Conservation (phyloP, 495 filamentous ascomycete genomes). For the Penicillium paxilli region DNA sequence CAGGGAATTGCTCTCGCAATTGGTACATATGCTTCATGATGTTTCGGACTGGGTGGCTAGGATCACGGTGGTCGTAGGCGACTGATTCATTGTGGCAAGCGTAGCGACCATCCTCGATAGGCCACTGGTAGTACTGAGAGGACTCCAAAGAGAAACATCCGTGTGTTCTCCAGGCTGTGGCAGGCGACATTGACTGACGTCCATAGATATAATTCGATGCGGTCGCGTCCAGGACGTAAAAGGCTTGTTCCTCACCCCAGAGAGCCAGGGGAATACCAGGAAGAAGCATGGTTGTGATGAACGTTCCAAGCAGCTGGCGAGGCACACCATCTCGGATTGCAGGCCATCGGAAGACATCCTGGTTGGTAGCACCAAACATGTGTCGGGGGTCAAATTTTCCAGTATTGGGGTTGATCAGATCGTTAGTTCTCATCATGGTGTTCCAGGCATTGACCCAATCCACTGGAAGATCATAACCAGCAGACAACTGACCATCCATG, state of each 20-base stretch:
- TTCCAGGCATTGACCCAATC: constrained; percentile 63
- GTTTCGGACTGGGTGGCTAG: constrained; percentile 64
- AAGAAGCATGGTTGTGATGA: constrained; percentile 62
- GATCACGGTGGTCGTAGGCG: constrained; percentile 67
- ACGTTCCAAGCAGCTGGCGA: constrained; percentile 59
- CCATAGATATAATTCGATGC: constrained; percentile 72
- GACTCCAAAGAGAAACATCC: constrained; percentile 62
- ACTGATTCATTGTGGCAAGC: constrained; percentile 60
- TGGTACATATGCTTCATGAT: constrained; percentile 67
- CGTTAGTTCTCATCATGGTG: constrained; percentile 59
- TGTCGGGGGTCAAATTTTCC: constrained; percentile 69
- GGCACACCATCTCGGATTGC: constrained; percentile 60
- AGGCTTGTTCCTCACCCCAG: constrained; percentile 72
- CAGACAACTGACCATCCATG: constrained; percentile 59
- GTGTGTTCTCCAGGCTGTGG: constrained; percentile 66
- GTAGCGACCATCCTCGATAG: constrained; percentile 47
- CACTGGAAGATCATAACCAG: constrained; percentile 56
- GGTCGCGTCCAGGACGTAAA: constrained; percentile 67
- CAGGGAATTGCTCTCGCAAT: constrained; percentile 57
- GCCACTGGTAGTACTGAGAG: constrained; percentile 60
- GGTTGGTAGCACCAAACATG: constrained; percentile 68
- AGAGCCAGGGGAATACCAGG: constrained; percentile 67
- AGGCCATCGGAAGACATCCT: constrained; percentile 79
- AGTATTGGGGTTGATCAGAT: constrained; percentile 63
- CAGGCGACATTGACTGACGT: constrained; percentile 63